Evolutionary conservation across 1,284 basidiomycete genomes (phyloP).

Genomic region (Fomitopsis schrenkii): DNA sequence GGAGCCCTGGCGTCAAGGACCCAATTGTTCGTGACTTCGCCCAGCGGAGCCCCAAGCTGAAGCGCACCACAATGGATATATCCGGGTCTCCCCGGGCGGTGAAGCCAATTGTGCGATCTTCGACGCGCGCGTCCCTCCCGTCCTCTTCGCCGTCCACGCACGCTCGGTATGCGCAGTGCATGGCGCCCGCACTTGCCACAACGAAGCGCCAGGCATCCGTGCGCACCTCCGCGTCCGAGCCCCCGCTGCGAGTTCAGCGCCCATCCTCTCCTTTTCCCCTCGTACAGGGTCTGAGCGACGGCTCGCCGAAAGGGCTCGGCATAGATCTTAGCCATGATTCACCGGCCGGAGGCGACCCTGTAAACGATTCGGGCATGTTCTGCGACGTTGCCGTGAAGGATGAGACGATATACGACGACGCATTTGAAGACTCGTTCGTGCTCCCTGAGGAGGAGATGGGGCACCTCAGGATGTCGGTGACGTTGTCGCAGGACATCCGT

Average conservation of each 20-base stretch:
- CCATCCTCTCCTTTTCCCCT: conserved; percentile 15
- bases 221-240: conserved; percentile 5
- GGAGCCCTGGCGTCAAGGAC: background rate
- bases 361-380: background rate
- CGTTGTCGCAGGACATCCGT: background rate
- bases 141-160: conserved; percentile 10
- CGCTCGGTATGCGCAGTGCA: background rate
- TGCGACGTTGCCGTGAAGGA: background rate
- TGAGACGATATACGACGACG: background rate
- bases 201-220: conserved; percentile 3
- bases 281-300: conserved; percentile 8
- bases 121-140: conserved; percentile 15
- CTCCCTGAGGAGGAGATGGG: conserved; percentile 11
- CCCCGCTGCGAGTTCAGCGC: background rate
- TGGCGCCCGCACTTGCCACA: background rate
- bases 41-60: background rate
- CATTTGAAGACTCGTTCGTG: conserved; percentile 7
- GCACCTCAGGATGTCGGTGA: background rate
- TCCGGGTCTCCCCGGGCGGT: background rate
- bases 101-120: background rate
- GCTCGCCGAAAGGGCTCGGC: conserved; percentile 1
- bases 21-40: background rate
- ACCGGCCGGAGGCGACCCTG: background rate
- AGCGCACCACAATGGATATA: background rate
- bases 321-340: background rate